Evolutionary conservation across 495 filamentous ascomycete species (phyloP).

Genomic region (Penicillium canariense): DNA sequence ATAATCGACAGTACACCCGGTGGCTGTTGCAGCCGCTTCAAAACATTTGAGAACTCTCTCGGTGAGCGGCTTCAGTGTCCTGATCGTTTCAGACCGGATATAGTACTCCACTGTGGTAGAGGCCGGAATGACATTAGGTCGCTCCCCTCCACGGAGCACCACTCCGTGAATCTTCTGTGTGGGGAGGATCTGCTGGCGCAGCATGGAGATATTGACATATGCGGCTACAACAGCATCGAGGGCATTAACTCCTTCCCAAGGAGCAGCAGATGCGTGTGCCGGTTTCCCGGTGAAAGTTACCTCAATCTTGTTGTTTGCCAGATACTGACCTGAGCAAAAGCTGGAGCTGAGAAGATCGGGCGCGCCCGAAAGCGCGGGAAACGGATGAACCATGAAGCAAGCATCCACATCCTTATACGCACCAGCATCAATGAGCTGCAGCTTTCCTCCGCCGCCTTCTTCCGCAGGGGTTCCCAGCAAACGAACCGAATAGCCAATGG

Average conservation of each 20-base stretch:
- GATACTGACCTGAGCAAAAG: conserved; percentile 37
- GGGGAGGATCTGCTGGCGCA: conserved; percentile 57
- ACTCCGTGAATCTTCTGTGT: conserved; percentile 45
- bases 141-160: conserved; percentile 42
- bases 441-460: conserved; percentile 44
- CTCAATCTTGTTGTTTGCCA: conserved; percentile 52
- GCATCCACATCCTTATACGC: conserved; percentile 49
- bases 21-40: conserved; percentile 54
- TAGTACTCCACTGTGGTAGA: conserved; percentile 55
- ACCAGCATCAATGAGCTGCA: conserved; percentile 47
- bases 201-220: conserved; percentile 58
- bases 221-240: conserved; percentile 60
- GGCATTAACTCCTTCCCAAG: conserved; percentile 65
- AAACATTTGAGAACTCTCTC: conserved; percentile 52
- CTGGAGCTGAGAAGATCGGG: conserved; percentile 25
- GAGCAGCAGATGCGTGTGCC: conserved; percentile 56
- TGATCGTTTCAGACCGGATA: conserved; percentile 46
- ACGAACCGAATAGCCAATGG: conserved; percentile 23
- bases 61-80: conserved; percentile 45
- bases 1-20: conserved; percentile 50
- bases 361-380: conserved; percentile 33
- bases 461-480: conserved; percentile 47
- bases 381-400: conserved; percentile 55
- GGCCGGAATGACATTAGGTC: conserved; percentile 53
- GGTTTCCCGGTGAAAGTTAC: conserved; percentile 46